phyloP scores from a whole-genome alignment of 2,329 filamentous ascomycete species.

The Helotiales sp. region DNA sequence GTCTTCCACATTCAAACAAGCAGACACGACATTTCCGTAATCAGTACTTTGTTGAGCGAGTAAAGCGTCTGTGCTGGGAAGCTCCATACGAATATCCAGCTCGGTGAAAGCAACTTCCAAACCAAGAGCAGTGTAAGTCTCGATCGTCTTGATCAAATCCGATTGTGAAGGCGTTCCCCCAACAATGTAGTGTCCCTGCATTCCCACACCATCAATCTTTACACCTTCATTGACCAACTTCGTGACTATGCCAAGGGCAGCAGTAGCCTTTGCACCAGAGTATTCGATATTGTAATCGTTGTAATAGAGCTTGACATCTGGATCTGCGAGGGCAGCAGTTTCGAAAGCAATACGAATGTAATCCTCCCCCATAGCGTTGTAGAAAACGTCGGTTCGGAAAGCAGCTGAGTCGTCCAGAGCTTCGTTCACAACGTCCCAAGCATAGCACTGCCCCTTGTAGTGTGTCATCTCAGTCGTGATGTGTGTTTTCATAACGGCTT shows the following conservation, averaged over 20 bases:
- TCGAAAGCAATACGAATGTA: slow-evolving; percentile 60
- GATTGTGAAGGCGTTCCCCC: slow-evolving; percentile 45
- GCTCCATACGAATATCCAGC: slow-evolving; percentile 54
- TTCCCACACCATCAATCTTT: slow-evolving; percentile 62
- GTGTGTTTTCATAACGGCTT: slow-evolving; percentile 55
- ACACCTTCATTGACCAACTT: slow-evolving; percentile 48
- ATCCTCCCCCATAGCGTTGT: slow-evolving; percentile 49
- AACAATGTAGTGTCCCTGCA: slow-evolving; percentile 61
- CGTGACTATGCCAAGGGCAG: slow-evolving; percentile 45
- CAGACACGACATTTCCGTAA: slow-evolving; percentile 37
- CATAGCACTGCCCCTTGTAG: slow-evolving; percentile 59
- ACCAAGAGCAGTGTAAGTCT: slow-evolving; percentile 45
- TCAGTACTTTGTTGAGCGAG: slow-evolving; percentile 47
- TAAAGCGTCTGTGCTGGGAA: slow-evolving; percentile 44
- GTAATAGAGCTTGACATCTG: slow-evolving; percentile 59
- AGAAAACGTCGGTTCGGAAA: slow-evolving; percentile 54
- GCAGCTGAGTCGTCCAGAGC: slow-evolving; percentile 34
- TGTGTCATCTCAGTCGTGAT: slow-evolving; percentile 57
- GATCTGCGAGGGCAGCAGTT: slow-evolving; percentile 53
- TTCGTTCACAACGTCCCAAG: slow-evolving; percentile 68
- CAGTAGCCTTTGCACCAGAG: slow-evolving; percentile 47
- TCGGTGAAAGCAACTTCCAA: slow-evolving; percentile 63
- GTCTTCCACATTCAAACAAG: slow-evolving; percentile 24
- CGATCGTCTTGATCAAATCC: slow-evolving; percentile 46
- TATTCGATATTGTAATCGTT: slow-evolving; percentile 65